phyloP scores from a whole-genome alignment of 1,284 basidiomycete species.

The Wallemia hederae region DNA sequence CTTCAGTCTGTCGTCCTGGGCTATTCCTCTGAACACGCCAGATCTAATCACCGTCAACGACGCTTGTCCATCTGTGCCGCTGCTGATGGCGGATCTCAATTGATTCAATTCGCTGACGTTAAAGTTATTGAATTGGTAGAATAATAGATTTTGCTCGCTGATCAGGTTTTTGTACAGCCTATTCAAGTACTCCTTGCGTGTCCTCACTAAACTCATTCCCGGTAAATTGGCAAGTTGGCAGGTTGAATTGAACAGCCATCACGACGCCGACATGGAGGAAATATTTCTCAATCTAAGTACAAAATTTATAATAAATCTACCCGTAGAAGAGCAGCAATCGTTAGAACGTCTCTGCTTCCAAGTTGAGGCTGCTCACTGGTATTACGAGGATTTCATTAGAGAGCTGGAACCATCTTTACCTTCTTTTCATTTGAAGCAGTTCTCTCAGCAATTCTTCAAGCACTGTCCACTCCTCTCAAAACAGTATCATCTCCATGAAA shows the following conservation, averaged over 20 bases:
- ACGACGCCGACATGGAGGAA: conserved; percentile 9
- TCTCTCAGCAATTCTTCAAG: conserved; percentile 73
- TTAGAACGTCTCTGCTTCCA: conserved; percentile 92
- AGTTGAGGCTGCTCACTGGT: conserved; percentile 42
- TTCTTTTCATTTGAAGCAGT: conserved; percentile 62
- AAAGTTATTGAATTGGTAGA: not conserved
- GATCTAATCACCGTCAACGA: not conserved
- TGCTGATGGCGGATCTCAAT: not conserved
- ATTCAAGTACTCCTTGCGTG: not conserved
- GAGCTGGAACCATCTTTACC: conserved; percentile 66
- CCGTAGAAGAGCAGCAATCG: conserved; percentile 65
- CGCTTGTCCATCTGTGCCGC: not conserved
- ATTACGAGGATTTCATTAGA: conserved; percentile 94
- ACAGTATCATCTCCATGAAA: conserved; percentile 48
- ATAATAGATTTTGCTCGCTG: not conserved
- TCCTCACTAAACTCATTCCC: not conserved
- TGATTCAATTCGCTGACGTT: not conserved
- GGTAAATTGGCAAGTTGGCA: too few species aligned
- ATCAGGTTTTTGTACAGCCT: not conserved
- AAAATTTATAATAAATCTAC: conserved; percentile 88
- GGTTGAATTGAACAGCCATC: not conserved
- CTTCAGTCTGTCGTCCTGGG: not conserved
- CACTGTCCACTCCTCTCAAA: conserved; percentile 48
- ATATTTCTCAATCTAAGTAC: conserved; percentile 18
- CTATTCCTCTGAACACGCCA: not conserved